Base-by-base conservation (phyloP, 2,329 filamentous ascomycete genomes). In the Orbilia oligospora region DNA sequence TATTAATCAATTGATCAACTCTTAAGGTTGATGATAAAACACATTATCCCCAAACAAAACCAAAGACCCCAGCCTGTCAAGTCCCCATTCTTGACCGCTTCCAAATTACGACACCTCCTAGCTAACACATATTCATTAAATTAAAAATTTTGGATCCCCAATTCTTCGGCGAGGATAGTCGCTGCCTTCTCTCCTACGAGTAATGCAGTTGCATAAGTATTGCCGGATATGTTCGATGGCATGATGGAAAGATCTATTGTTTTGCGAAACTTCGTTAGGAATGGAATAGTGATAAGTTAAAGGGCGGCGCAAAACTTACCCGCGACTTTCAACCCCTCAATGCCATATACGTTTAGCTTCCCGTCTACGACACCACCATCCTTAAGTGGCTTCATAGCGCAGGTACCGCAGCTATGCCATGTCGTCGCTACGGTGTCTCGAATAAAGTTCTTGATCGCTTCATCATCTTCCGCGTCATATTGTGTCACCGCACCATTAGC, bases 401-500 rank as follows among this genome's bases (percentile, higher is more conserved):
- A 85, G 0, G 86, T 87, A 0, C 86, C 85, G 5, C 87, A 82
- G 0, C 85, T 84, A 80, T 87, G 85, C 85, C 85, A 87, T 0
- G 85, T 84, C 2, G 85, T 86, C 0, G 77, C 81, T 2, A 86
- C 79, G 6, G 84, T 84, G 36, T 83, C 80, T 0, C 86, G 83
- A 18, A 87, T 44, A 79, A 81, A 86, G 10, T 86, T 81, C 80
- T 87, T 85, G 41, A 89, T 86, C 0, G 85, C 85, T 24, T 84
- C 83, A 71, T 88, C 85, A 49, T 88, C 88, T 18, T 87, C 87
- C 1, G 83, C 80, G 5, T 85, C 84, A 79, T 89, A 89, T 87
- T 84, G 36, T 80, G 73, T 0, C 84, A 44, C 16, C 48, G 48
- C 49, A 20, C 22, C 72, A 55, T 63, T 80, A 24, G 69, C 77